Percentiles rank a stretch among this genome's conserved stretches.
phyloP scores from a whole-genome alignment of 169 alveolate species.

The Plasmodium chabaudi region DNA sequence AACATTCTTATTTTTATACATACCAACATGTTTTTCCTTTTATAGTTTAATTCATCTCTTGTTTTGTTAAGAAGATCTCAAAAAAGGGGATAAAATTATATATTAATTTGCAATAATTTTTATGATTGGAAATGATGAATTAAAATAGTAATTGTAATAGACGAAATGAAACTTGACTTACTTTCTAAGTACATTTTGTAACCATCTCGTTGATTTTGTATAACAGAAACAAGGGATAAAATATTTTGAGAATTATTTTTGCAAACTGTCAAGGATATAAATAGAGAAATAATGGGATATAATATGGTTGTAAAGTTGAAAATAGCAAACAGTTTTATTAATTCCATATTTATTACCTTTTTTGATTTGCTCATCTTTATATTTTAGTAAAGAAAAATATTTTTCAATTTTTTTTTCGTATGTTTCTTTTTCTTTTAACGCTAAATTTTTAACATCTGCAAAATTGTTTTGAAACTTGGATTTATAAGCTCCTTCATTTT shows the following conservation, averaged over 20 bases:
- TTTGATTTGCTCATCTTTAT: conserved; percentile 59
- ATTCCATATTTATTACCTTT: conserved; percentile 19
- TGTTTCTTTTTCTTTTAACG: conserved; percentile 55
- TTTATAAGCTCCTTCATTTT: conserved; percentile 2
- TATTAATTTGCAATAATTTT: neutral
- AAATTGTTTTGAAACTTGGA: conserved; percentile 52
- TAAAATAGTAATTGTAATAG: neutral
- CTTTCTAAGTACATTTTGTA: conserved; percentile 56
- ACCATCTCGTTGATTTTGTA: conserved; percentile 63
- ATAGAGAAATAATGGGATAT: neutral
- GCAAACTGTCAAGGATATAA: conserved; percentile 25
- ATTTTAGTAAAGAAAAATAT: conserved; percentile 52
- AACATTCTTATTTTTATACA: neutral
- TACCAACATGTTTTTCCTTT: conserved; percentile 45
- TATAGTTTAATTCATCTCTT: conserved; percentile 41
- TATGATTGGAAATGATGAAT: neutral
- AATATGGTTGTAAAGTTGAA: neutral
- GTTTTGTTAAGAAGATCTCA: conserved; percentile 50
- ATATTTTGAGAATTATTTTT: conserved; percentile 51
- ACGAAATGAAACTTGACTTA: neutral
- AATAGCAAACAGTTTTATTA: neutral
- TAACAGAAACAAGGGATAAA: conserved; percentile 16
- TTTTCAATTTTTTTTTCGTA: conserved; percentile 66
- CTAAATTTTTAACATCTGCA: conserved; percentile 35
- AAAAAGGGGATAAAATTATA: conserved; percentile 2